Conservation (phyloP, 768 basidiomycete species). For the Panaeolus papilionaceus region DNA sequence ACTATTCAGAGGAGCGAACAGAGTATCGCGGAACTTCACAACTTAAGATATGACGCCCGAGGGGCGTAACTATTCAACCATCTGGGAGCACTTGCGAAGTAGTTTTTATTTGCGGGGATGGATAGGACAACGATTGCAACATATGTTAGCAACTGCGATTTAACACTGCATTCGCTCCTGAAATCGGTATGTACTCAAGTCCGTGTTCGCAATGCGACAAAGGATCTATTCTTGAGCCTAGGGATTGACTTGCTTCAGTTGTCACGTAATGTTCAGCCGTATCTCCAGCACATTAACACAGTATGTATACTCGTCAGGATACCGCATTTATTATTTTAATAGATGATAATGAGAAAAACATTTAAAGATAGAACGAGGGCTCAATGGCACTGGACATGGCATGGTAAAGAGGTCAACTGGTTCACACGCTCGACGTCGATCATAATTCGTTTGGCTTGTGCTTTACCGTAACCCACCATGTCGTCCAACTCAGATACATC, state of each 20-base stretch:
- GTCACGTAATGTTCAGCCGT: too few species aligned
- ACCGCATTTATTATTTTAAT: too few species aligned
- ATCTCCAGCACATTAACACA: too few species aligned
- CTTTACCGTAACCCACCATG: slow-evolving; percentile 4
- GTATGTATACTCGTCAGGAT: too few species aligned
- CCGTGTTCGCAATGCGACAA: too few species aligned
- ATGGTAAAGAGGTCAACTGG: too few species aligned
- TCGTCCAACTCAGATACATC: slow-evolving; percentile 24
- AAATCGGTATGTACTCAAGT: neutral
- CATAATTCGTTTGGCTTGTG: neutral
- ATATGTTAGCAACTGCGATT: neutral
- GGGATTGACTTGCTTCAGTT: too few species aligned
- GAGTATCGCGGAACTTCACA: slow-evolving; percentile 56
- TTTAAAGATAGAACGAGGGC: neutral
- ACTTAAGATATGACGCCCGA: slow-evolving; percentile 57
- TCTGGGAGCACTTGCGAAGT: neutral
- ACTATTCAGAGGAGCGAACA: slow-evolving; percentile 52
- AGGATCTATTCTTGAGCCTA: too few species aligned
- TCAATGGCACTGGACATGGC: neutral
- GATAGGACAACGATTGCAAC: neutral
- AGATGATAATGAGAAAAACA: too few species aligned
- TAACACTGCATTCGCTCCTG: neutral
- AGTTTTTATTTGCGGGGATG: neutral
- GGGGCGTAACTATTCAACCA: slow-evolving; percentile 47
- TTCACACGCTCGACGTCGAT: slow-evolving; percentile 9